These are phyloP conservation scores for Colletotrichum phormii DNA, from an alignment of 2,329 filamentous ascomycete species.

Conservation along the genomic window DNA sequence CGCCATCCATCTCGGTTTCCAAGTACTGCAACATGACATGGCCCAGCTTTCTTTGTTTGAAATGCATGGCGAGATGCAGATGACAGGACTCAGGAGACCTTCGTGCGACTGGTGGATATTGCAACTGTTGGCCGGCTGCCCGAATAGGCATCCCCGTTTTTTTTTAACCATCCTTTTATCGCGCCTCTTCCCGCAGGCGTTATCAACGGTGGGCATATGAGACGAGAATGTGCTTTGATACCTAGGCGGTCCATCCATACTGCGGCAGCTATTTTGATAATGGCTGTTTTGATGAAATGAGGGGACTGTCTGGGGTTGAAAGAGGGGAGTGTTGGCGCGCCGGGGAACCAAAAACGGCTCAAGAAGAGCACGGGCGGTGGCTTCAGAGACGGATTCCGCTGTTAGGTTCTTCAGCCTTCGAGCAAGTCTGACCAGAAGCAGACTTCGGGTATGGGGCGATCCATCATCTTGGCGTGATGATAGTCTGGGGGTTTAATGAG, in stretches of 20 bases:
- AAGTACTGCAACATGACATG: not conserved
- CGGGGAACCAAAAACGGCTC: slow-evolving; percentile 13
- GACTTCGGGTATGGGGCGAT: not conserved
- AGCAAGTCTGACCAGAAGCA: slow-evolving; percentile 22
- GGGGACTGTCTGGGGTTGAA: not conserved
- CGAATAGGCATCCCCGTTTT: slow-evolving; percentile 9
- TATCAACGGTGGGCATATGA: not conserved
- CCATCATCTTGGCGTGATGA: slow-evolving; percentile 2
- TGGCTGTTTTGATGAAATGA: slow-evolving; percentile 8
- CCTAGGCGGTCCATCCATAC: not conserved
- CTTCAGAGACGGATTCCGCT: not conserved
- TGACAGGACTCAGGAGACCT: not conserved
- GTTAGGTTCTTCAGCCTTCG: not conserved
- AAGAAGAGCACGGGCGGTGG: slow-evolving; percentile 2
- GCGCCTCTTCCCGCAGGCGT: not conserved
- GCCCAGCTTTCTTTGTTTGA: slow-evolving; percentile 12
- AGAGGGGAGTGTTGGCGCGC: slow-evolving; percentile 5
- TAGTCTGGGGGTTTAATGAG: not conserved
- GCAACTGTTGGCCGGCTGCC: slow-evolving; percentile 2
- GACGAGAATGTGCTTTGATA: not conserved
- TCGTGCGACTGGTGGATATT: slow-evolving; percentile 35
- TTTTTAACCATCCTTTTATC: slow-evolving; percentile 8
- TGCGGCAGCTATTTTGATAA: not conserved
- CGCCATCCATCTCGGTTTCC: slow-evolving; percentile 21
- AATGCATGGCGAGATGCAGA: slow-evolving; percentile 1